Evolutionary conservation across 176 grass and related monocot species (phyloP).

Genomic region (Neostapfia colusana): DNA sequence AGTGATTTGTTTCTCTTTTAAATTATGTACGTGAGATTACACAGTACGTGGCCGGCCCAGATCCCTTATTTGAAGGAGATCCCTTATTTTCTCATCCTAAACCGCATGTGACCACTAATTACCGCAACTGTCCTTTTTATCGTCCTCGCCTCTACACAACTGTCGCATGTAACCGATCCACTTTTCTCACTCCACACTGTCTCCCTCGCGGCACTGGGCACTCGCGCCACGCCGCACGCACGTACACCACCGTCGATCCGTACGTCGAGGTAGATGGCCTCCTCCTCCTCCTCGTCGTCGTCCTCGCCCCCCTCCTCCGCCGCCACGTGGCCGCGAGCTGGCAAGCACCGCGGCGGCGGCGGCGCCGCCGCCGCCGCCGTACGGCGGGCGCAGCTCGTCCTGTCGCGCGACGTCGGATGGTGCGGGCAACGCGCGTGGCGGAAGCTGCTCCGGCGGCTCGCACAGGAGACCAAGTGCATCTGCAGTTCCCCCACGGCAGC

Average conservation of each 20-base stretch:
- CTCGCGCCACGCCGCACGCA: slow-evolving; percentile 35
- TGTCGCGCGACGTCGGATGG: slow-evolving; percentile 48
- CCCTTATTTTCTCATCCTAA: not conserved
- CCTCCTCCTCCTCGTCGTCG: slow-evolving; percentile 43
- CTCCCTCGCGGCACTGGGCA: not conserved
- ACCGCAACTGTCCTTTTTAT: not conserved
- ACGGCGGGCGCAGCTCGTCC: slow-evolving; percentile 55
- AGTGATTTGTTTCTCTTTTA: not conserved
- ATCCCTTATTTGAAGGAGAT: not conserved
- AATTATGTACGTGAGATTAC: not conserved
- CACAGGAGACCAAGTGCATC: slow-evolving; percentile 71
- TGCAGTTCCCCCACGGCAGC: slow-evolving; percentile 44
- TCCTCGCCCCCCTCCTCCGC: slow-evolving; percentile 43
- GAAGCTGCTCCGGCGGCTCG: slow-evolving; percentile 61
- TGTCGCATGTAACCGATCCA: not conserved
- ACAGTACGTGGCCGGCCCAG: not conserved
- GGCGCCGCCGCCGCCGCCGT: slow-evolving; percentile 24
- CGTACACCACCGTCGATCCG: slow-evolving; percentile 33
- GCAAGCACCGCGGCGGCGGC: slow-evolving; percentile 30
- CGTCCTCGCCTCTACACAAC: not conserved
- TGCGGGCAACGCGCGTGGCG: slow-evolving; percentile 60
- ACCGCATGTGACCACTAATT: not conserved
- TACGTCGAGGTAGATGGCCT: slow-evolving; percentile 39
- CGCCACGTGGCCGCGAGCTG: slow-evolving; percentile 28
- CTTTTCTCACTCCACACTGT: not conserved